These are phyloP conservation scores for Pulveroboletus ridleyi DNA, from an alignment of 1,284 basidiomycete genomes.

Conservation along the genomic window DNA sequence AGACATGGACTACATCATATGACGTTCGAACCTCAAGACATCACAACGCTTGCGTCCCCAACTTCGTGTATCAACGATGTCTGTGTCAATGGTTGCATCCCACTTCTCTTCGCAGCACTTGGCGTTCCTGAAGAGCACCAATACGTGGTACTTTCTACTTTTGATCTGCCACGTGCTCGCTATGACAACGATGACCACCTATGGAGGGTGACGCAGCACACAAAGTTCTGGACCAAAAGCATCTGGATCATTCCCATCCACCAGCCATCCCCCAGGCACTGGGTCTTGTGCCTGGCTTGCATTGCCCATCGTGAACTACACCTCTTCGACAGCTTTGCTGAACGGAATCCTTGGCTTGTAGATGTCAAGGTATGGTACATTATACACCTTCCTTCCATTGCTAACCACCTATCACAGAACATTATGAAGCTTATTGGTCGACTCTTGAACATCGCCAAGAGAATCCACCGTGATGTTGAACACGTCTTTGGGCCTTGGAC, in stretches of 20 bases:
- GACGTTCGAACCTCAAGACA: constrained; percentile 16
- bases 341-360: too few species aligned
- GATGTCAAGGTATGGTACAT: too few species aligned
- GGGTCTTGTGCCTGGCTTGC: constrained; percentile 19
- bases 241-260: constrained; percentile 14
- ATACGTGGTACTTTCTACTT: constrained; percentile 16
- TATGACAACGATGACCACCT: not conserved
- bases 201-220: constrained; percentile 10
- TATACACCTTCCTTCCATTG: not conserved
- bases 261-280: constrained; percentile 9
- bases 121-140: not conserved
- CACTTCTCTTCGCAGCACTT: constrained; percentile 15
- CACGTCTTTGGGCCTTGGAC: constrained; percentile 1
- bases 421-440: constrained; percentile 4
- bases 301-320: too few species aligned
- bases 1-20: not conserved
- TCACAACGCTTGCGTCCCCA: constrained; percentile 13
- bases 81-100: constrained; percentile 8
- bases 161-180: too few species aligned
- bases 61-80: constrained; percentile 11
- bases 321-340: too few species aligned
- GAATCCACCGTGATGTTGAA: not conserved
- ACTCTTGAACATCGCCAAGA: not conserved
- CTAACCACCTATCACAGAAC: constrained; percentile 12
- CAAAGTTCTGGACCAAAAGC: constrained; percentile 16